Percentiles rank a stretch among this genome's conserved stretches.
phyloP scores from a whole-genome alignment of 176 grass and related monocot species.

The Carex littledalei region DNA sequence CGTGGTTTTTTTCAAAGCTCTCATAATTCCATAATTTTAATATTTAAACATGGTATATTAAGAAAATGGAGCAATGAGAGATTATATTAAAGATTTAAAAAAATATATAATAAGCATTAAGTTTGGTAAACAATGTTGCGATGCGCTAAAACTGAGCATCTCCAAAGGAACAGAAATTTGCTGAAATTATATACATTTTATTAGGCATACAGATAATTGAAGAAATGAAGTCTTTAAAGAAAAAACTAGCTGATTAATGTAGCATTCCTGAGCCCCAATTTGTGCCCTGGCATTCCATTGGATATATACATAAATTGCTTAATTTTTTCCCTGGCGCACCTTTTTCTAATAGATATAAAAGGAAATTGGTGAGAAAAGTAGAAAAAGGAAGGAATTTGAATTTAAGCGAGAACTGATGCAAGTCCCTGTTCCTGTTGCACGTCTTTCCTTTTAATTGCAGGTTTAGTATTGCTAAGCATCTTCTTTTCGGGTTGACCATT shows the following conservation, averaged over 20 bases:
- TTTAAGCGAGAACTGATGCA: constrained; percentile 15
- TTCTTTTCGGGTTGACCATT: background rate
- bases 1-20: too few relatives aligned
- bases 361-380: background rate
- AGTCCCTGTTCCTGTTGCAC: constrained; percentile 12
- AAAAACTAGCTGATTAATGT: background rate
- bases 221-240: background rate
- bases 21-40: too few relatives aligned
- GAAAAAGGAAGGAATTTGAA: background rate
- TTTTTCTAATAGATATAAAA: constrained; percentile 6
- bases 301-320: background rate
- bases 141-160: background rate
- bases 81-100: background rate
- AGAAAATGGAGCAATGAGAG: background rate
- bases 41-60: too few relatives aligned
- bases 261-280: background rate
- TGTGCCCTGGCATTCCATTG: background rate
- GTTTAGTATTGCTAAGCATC: constrained; percentile 15
- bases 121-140: constrained; percentile 1
- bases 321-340: background rate
- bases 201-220: background rate
- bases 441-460: constrained; percentile 15
- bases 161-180: background rate
- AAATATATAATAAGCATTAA: background rate
- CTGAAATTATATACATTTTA: background rate